A percentile compares a stretch with the other conserved stretches of the same genome.
phyloP scores from a whole-genome alignment of 1,284 basidiomycete genomes.

The Golubevia sp. region DNA sequence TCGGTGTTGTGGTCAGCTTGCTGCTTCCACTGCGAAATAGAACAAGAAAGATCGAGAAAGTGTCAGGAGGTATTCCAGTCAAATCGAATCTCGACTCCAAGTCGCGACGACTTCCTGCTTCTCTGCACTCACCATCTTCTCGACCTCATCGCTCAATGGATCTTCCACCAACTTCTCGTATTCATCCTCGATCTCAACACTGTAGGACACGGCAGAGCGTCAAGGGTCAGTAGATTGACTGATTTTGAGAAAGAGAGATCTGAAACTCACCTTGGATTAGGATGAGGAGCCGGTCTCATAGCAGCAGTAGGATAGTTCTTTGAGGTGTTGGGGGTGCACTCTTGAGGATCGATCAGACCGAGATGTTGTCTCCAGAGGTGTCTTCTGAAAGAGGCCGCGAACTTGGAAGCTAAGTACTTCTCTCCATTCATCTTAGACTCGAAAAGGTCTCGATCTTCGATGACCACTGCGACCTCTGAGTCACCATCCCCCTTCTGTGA shows the following conservation, averaged over 20 bases:
- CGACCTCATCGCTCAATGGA: constrained; percentile 17
- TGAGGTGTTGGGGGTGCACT: constrained; percentile 10
- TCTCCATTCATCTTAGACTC: constrained; percentile 78
- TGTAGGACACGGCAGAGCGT: constrained; percentile 66
- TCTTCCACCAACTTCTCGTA: constrained; percentile 54
- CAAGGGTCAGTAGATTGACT: constrained; percentile 50
- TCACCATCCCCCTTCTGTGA: constrained; percentile 86
- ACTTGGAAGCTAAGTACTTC: constrained; percentile 71
- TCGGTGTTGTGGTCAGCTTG: constrained; percentile 80
- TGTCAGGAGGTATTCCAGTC: not conserved
- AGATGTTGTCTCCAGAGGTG: constrained; percentile 67
- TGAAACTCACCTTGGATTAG: constrained; percentile 14
- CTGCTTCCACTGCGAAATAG: constrained; percentile 68
- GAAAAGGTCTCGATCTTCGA: constrained; percentile 83
- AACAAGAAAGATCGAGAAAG: not conserved
- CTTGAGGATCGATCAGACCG: constrained; percentile 28
- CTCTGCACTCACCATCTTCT: constrained; percentile 5
- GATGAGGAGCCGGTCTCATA: constrained; percentile 16
- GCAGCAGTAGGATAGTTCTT: constrained; percentile 10
- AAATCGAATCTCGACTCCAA: no score
- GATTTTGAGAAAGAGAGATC: constrained; percentile 15
- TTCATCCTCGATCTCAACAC: constrained; percentile 78
- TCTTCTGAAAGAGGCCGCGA: constrained; percentile 77
- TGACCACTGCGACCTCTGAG: constrained; percentile 86
- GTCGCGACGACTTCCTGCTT: no score